A percentile compares a stretch with the other conserved stretches of the same genome.
phyloP scores from a whole-genome alignment of 176 grass and related monocot genomes.

The Hordeum marinum region DNA sequence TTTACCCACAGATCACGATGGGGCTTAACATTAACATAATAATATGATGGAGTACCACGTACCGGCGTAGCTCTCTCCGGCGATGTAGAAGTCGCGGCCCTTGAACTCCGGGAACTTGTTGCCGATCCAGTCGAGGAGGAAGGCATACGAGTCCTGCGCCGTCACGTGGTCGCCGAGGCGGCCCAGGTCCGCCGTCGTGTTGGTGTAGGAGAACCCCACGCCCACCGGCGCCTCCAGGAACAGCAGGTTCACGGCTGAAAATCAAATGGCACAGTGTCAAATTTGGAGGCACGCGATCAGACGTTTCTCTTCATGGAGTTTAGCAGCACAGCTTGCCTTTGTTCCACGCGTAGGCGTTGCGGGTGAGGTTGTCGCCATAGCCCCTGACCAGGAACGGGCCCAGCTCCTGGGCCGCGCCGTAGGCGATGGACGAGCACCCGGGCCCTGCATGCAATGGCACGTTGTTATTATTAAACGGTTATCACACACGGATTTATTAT shows the following conservation, averaged over 20 bases:
- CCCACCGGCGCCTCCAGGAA: conserved; percentile 88
- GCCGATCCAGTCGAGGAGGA: conserved; percentile 71
- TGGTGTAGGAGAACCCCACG: conserved; percentile 95
- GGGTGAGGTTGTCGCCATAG: conserved; percentile 52
- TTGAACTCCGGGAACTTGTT: conserved; percentile 88
- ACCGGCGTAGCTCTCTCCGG: conserved; percentile 98
- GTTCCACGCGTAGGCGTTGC: conserved; percentile 90
- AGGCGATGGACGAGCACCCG: conserved; percentile 80
- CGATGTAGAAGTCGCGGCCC: conserved; percentile 68
- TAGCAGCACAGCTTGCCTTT: conserved; percentile 41
- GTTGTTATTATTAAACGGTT: too few relatives aligned
- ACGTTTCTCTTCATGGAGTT: not conserved
- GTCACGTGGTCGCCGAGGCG: conserved; percentile 73
- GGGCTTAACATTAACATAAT: not conserved
- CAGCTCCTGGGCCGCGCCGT: conserved; percentile 88
- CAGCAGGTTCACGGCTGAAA: conserved; percentile 77
- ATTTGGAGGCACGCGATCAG: not conserved
- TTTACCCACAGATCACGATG: not conserved
- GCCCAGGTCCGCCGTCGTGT: conserved; percentile 55
- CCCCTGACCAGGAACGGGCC: conserved; percentile 72
- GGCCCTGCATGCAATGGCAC: conserved; percentile 59
- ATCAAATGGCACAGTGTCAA: not conserved
- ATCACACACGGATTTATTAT: not conserved
- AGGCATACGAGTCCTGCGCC: conserved; percentile 62
- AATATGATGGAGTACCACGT: not conserved